phyloP scores from a whole-genome alignment of 2,329 filamentous ascomycete species.

The Pleochaeta shiraiana region DNA sequence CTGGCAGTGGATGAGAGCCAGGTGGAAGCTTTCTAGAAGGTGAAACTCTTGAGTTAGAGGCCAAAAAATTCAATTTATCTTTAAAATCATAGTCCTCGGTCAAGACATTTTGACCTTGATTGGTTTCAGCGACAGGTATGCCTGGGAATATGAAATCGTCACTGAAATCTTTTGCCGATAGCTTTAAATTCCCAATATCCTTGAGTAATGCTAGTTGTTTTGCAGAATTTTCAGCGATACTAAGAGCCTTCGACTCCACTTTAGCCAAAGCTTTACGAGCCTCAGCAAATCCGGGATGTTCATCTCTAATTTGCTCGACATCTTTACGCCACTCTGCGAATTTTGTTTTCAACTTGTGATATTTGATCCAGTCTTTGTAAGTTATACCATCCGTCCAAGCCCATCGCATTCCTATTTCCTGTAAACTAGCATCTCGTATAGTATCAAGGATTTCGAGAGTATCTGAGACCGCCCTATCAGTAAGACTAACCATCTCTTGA shows the following conservation, averaged over 20 bases:
- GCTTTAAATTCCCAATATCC: conserved; percentile 68
- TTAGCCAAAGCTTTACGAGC: conserved; percentile 46
- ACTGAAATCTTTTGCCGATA: conserved; percentile 47
- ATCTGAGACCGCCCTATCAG: conserved; percentile 35
- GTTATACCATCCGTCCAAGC: conserved; percentile 90
- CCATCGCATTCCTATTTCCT: conserved; percentile 60
- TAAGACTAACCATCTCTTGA: conserved; percentile 30
- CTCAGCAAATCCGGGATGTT: conserved; percentile 45
- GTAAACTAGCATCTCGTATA: conserved; percentile 45
- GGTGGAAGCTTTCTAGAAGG: too few relatives aligned
- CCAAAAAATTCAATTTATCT: background rate
- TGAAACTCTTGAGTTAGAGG: too few relatives aligned
- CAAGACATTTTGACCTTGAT: conserved; percentile 18
- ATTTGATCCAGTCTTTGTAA: conserved; percentile 94
- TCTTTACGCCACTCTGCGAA: conserved; percentile 72
- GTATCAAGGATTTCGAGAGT: conserved; percentile 46
- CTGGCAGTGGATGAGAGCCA: too few relatives aligned
- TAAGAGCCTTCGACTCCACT: conserved; percentile 63
- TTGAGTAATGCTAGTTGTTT: conserved; percentile 63
- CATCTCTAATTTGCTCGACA: conserved; percentile 52
- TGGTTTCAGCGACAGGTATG: conserved; percentile 35
- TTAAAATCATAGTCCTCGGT: conserved; percentile 7
- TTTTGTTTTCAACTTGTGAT: conserved; percentile 65
- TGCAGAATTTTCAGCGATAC: conserved; percentile 53
- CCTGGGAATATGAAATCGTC: conserved; percentile 76